A percentile compares a stretch with the other conserved stretches of the same genome.
Conservation (phyloP, 1,284 basidiomycete genomes). For the Fomitopsis betulina region DNA sequence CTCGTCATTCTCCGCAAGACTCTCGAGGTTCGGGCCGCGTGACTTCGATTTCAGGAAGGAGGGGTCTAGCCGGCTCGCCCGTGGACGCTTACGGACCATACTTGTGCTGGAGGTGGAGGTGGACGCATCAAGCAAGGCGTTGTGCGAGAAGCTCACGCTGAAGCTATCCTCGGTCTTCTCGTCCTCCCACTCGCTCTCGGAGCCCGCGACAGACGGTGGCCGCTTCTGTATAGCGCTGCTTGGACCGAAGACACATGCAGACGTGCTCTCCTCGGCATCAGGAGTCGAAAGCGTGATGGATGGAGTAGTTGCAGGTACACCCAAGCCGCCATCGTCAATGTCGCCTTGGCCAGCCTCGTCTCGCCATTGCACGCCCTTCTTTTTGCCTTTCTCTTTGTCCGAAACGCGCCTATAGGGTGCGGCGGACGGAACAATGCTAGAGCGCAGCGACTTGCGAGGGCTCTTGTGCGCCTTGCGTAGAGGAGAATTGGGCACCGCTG, state of each 20-base stretch:
- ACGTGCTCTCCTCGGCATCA: constrained; percentile 25
- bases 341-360: constrained; percentile 85
- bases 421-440: constrained; percentile 44
- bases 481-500: constrained; percentile 30
- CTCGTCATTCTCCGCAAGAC: constrained; percentile 71
- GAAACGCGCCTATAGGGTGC: constrained; percentile 58
- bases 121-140: constrained; percentile 27
- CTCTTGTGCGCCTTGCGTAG: constrained; percentile 41
- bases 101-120: constrained; percentile 20
- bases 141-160: constrained; percentile 42
- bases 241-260: constrained; percentile 16
- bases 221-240: constrained; percentile 21
- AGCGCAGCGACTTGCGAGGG: constrained; percentile 67
- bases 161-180: constrained; percentile 76
- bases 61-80: constrained; percentile 63
- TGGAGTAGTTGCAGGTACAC: constrained; percentile 9
- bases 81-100: constrained; percentile 37
- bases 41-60: constrained; percentile 62
- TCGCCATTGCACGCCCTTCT: constrained; percentile 86
- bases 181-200: constrained; percentile 87
- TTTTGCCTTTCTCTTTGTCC: constrained; percentile 55
- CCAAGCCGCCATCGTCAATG: constrained; percentile 63
- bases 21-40: constrained; percentile 47
- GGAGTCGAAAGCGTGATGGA: constrained; percentile 25
- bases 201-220: constrained; percentile 46